Percentiles rank a stretch among this genome's conserved stretches.
These are phyloP conservation scores for Phlyctochytrium planicorne DNA, from an alignment of 192 early-diverging fungal species.

Conservation along the genomic window DNA sequence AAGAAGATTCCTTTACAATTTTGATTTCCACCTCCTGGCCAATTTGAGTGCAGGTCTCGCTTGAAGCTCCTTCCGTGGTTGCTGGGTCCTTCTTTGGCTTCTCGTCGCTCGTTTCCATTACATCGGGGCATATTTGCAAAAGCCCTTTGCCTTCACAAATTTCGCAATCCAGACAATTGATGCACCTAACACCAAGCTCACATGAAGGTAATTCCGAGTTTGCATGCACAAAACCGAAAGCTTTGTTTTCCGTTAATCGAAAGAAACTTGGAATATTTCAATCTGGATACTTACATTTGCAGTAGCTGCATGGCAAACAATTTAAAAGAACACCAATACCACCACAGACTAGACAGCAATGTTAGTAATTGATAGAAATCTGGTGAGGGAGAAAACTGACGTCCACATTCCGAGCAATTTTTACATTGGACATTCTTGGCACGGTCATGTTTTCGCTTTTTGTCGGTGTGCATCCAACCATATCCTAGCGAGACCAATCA, in stretches of 20 bases:
- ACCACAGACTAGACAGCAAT: neutral
- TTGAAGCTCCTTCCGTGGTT: too few species aligned
- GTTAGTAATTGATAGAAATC: neutral
- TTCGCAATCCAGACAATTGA: neutral
- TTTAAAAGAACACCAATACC: neutral
- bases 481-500: neutral
- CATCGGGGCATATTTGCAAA: neutral
- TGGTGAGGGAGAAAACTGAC: neutral
- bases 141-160: neutral
- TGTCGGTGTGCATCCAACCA: neutral
- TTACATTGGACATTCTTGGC: constrained; percentile 4
- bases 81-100: too few species aligned
- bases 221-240: neutral
- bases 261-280: neutral
- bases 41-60: too few species aligned
- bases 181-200: neutral
- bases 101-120: neutral
- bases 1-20: too few species aligned
- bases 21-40: too few species aligned
- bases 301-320: neutral
- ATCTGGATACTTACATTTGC: neutral
- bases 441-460: neutral
- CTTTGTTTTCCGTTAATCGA: neutral
- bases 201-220: neutral
- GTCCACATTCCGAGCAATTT: neutral